Conservation (phyloP, 148 eudicot genomes). For the Vaccinium corymbosum region DNA sequence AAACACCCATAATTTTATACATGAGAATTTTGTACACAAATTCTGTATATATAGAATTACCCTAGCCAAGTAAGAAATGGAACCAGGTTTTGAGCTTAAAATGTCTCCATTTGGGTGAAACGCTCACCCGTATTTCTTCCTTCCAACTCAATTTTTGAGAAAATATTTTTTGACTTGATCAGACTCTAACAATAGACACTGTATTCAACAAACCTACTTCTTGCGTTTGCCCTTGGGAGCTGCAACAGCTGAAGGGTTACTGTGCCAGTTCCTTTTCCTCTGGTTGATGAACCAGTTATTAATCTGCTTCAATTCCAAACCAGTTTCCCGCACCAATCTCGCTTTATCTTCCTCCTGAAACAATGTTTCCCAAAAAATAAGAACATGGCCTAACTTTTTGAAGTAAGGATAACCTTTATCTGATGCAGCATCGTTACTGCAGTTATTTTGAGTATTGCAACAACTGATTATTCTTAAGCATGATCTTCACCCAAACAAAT, state of each 20-base stretch:
- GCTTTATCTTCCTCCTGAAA: conserved; percentile 94
- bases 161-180: neutral
- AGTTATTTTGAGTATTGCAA: neutral
- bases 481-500: neutral
- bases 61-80: neutral
- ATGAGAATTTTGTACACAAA: neutral
- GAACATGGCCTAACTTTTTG: neutral
- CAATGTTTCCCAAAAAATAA: neutral
- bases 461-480: neutral
- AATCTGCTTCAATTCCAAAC: conserved; percentile 87
- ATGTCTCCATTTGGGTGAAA: conserved; percentile 21
- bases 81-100: neutral
- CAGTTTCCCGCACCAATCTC: conserved; percentile 89
- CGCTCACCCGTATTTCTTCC: conserved; percentile 32
- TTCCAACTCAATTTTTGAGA: conserved; percentile 19
- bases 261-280: conserved; percentile 95
- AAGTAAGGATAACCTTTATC: neutral
- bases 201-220: conserved; percentile 37
- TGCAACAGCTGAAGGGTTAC: conserved; percentile 68
- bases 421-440: neutral
- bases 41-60: neutral
- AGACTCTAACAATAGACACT: neutral
- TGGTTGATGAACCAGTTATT: conserved; percentile 98
- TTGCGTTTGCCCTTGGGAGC: conserved; percentile 78
- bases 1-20: neutral